These are phyloP conservation scores for Clavispora phyllophila DNA, from an alignment of 805 yeast genomes.

Conservation along the genomic window DNA sequence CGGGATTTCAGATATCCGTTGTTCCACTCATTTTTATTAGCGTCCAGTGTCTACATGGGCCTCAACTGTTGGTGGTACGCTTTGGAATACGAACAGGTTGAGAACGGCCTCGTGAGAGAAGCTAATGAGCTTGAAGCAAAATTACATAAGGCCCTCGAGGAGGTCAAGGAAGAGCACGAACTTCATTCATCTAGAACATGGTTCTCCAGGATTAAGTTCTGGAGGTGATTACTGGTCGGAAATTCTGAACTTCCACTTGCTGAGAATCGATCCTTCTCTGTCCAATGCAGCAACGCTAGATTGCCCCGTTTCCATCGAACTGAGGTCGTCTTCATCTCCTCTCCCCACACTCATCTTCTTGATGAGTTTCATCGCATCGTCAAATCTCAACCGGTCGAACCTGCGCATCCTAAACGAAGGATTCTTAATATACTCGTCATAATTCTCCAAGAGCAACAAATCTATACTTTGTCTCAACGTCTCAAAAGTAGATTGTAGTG, in stretches of 20 bases:
- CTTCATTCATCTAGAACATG: conserved; percentile 5
- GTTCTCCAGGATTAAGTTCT: conserved; percentile 14
- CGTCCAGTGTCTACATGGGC: conserved; percentile 34
- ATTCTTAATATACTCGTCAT: conserved; percentile 58
- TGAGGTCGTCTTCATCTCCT: background rate
- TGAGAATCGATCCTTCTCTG: conserved; percentile 15
- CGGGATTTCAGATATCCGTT: conserved; percentile 35
- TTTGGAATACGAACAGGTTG: conserved; percentile 24
- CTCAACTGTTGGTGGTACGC: conserved; percentile 30
- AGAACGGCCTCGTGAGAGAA: conserved; percentile 10
- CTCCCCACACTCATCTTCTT: conserved; percentile 40
- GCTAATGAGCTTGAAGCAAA: conserved; percentile 14
- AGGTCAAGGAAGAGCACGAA: conserved; percentile 10
- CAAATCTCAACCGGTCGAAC: conserved; percentile 70
- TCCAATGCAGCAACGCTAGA: conserved; percentile 6
- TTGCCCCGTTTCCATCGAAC: background rate
- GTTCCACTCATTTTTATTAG: conserved; percentile 34
- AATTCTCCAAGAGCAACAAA: conserved; percentile 57
- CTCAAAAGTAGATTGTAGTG: conserved; percentile 67
- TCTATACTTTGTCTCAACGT: conserved; percentile 79
- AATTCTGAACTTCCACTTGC: conserved; percentile 24
- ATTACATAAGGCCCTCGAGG: conserved; percentile 9
- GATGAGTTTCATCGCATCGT: conserved; percentile 59
- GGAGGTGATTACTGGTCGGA: conserved; percentile 12
- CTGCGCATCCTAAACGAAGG: conserved; percentile 40